Evolutionary conservation across 306 rosid genomes (phyloP), one percentile per base, ranked within the genome.

Genomic region (Casuarina glauca): DNA sequence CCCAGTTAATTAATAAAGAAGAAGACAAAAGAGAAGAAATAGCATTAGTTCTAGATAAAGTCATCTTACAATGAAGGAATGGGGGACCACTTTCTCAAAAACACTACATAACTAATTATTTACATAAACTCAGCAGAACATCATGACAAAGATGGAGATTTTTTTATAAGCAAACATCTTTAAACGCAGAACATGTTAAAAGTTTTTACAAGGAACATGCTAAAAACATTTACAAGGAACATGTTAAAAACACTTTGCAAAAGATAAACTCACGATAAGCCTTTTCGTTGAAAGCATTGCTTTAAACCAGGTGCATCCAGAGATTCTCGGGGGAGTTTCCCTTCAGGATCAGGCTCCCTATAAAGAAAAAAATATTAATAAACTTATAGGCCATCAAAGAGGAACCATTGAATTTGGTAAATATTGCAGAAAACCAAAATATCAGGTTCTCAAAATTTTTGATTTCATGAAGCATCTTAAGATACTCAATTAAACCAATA

Each of bases 331-430:
- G 97, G 99, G 80, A 95, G 97, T 81, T 84, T 90, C 49, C 97
- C 97, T 86, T 91, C 99, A 26, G 90, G 96, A 83, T 93, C 97
- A 75, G 91, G 86, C 84, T 74, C 88, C 90, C 99, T 95, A 69
- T 69, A 13, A 77, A 70, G 38, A 54, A 78, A 66, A 80, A 39
- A 81, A 8, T 20, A 60, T 69, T 41, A 74, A 35, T 55, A 72
- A 76, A 49, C 69, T 76, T 64, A 69, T 82, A 57, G 69, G 49
- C 44, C 69, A 10, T 74, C 2, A 66, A 79, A 9, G 15, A 35
- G 32, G 52, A 42, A 58, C 55, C 73, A 20, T 61, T 48, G 3
- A 60, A 45, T 42, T 51, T 58, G 41, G 39, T 72, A 85, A 75
- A 66, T 76, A 69, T 54, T 57, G 20, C 64, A 67, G 1, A 15